These are phyloP conservation scores for Hypholoma sublateritium DNA, from an alignment of 768 basidiomycete species.

Conservation along the genomic window DNA sequence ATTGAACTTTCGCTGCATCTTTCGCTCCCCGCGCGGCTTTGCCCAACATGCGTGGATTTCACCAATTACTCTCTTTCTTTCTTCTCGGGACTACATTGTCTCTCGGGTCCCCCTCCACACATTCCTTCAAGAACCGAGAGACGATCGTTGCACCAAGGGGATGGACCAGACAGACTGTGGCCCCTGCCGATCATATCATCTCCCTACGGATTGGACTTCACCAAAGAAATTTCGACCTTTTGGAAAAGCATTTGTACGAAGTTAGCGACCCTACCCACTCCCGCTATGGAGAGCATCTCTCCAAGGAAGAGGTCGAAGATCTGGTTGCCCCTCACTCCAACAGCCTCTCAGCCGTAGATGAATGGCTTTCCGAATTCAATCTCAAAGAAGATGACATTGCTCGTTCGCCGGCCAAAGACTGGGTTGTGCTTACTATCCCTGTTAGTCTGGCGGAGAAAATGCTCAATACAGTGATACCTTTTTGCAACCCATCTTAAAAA, in stretches of 20 bases:
- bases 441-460: conserved; percentile 64
- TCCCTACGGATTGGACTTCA: conserved; percentile 58
- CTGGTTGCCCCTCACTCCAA: conserved; percentile 60
- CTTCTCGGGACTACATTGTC: conserved; percentile 4
- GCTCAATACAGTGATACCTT: conserved; percentile 58
- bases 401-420: conserved; percentile 68
- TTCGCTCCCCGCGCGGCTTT: neutral
- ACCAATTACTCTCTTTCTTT: conserved; percentile 9
- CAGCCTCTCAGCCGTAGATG: conserved; percentile 52
- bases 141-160: conserved; percentile 36
- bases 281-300: conserved; percentile 56
- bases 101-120: conserved; percentile 21
- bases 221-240: conserved; percentile 46
- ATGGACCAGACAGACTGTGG: conserved; percentile 41
- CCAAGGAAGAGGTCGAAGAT: conserved; percentile 64
- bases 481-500: too few species aligned
- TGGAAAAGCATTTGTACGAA: conserved; percentile 55
- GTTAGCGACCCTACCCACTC: conserved; percentile 56
- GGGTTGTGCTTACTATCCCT: conserved; percentile 61
- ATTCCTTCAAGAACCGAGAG: conserved; percentile 44
- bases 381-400: conserved; percentile 45
- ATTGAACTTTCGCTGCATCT: neutral
- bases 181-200: conserved; percentile 46
- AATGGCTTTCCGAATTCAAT: conserved; percentile 64
- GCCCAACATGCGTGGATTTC: conserved; percentile 4